A percentile compares a stretch with the other conserved stretches of the same genome.
Evolutionary conservation across 2,329 filamentous ascomycete genomes (phyloP).

Genomic region (Monosporascus cannonballus): DNA sequence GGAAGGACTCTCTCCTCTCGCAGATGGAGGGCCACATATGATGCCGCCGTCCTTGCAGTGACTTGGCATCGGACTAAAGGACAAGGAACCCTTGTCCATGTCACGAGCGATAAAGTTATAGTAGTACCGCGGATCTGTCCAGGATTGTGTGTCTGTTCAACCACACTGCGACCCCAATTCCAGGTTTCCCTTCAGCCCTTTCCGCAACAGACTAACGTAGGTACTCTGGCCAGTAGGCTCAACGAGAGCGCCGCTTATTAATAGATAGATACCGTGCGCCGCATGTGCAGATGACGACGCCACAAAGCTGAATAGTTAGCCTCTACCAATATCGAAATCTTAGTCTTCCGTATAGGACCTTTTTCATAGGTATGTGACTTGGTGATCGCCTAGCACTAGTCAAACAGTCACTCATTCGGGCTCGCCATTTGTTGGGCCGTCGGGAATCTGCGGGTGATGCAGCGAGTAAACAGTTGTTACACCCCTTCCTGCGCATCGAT

Average conservation of each 20-base stretch:
- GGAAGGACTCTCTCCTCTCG: too few relatives aligned
- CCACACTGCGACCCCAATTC: neutral
- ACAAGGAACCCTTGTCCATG: neutral
- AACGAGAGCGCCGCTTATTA: neutral
- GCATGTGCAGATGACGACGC: neutral
- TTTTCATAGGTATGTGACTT: too few relatives aligned
- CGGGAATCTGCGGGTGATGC: too few relatives aligned
- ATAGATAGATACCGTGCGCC: neutral
- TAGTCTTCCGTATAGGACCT: too few relatives aligned
- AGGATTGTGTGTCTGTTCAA: neutral
- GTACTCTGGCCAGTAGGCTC: neutral
- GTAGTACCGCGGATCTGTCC: neutral
- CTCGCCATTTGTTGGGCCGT: too few relatives aligned
- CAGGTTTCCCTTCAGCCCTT: neutral
- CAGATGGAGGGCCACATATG: too few relatives aligned
- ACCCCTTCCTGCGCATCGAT: too few relatives aligned
- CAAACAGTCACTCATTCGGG: neutral
- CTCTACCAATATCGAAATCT: neutral
- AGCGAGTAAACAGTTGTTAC: too few relatives aligned
- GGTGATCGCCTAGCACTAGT: neutral
- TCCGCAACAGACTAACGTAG: neutral
- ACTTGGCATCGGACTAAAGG: neutral
- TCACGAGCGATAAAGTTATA: neutral
- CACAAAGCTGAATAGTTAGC: neutral
- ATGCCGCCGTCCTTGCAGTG: neutral